Conservation (phyloP, 2,329 filamentous ascomycete species). For the Didymella pinodella region DNA sequence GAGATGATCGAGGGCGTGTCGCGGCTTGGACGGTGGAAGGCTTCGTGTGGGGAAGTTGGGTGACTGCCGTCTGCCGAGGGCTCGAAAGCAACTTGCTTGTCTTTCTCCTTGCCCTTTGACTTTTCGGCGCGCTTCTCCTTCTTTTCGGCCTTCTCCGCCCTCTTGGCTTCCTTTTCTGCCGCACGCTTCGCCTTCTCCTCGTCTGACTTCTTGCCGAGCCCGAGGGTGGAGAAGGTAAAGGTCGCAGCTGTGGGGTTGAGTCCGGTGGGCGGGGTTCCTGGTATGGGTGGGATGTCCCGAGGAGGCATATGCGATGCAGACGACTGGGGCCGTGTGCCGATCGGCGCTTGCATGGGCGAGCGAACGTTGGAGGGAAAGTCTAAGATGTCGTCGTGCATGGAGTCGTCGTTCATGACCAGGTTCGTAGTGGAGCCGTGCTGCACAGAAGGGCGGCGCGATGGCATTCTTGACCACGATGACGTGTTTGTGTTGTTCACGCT, state of each 20-base stretch:
- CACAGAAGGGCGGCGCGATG: slow-evolving; percentile 81
- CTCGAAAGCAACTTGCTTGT: slow-evolving; percentile 36
- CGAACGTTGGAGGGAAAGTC: slow-evolving; percentile 59
- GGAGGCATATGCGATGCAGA: slow-evolving; percentile 59
- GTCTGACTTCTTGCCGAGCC: slow-evolving; percentile 41
- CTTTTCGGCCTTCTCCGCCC: slow-evolving; percentile 46
- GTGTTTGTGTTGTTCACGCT: slow-evolving; percentile 48
- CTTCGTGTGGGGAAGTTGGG: slow-evolving; percentile 37
- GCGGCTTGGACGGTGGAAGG: slow-evolving; percentile 50
- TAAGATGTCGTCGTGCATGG: slow-evolving; percentile 58
- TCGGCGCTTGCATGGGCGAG: slow-evolving; percentile 68
- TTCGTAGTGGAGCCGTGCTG: slow-evolving; percentile 77
- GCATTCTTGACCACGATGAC: slow-evolving; percentile 73
- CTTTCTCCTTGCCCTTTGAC: slow-evolving; percentile 46
- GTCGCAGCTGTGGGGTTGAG: slow-evolving; percentile 90
- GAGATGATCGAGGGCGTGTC: slow-evolving; percentile 54
- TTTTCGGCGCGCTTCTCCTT: slow-evolving; percentile 50
- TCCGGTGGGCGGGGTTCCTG: slow-evolving; percentile 58
- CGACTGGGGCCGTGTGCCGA: slow-evolving; percentile 77
- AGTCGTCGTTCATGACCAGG: slow-evolving; percentile 60
- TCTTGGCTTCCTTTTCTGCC: slow-evolving; percentile 45
- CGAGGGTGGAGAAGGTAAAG: slow-evolving; percentile 65
- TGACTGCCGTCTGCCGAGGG: slow-evolving; percentile 28
- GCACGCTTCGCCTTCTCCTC: slow-evolving; percentile 46
- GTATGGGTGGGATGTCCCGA: slow-evolving; percentile 6